Conservation (phyloP, 116 monocot species). For the Papilionanthe hybrid region DNA sequence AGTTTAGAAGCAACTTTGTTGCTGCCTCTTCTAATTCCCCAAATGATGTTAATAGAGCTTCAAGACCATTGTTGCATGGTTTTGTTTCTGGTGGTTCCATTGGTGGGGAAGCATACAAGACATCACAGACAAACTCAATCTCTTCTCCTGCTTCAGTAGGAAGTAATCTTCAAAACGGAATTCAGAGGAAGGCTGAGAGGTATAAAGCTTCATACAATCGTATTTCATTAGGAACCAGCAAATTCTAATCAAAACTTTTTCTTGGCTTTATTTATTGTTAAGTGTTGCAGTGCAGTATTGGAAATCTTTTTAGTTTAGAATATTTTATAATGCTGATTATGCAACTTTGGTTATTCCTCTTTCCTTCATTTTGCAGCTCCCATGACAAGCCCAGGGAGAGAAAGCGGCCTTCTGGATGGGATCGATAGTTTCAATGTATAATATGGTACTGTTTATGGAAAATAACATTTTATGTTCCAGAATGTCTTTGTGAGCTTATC, state of each 20-base stretch:
- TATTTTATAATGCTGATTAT: not conserved
- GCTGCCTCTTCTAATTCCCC: constrained; percentile 63
- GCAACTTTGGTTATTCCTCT: not conserved
- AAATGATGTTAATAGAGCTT: constrained; percentile 20
- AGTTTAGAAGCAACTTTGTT: constrained; percentile 91
- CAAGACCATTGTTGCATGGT: constrained; percentile 52
- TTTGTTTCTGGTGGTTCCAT: constrained; percentile 99
- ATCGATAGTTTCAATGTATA: constrained; percentile 44
- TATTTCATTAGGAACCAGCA: not conserved
- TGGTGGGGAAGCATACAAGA: constrained; percentile 58
- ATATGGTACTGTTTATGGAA: not conserved
- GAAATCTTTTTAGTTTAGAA: not conserved
- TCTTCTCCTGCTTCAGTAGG: constrained; percentile 9
- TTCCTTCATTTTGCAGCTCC: constrained; percentile 48
- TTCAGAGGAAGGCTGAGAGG: constrained; percentile 55
- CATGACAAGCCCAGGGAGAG: constrained; percentile 71
- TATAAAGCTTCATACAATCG: constrained; percentile 5
- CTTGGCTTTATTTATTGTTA: not conserved
- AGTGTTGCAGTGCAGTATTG: not conserved
- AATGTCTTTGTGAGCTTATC: not conserved
- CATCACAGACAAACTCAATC: constrained; percentile 15
- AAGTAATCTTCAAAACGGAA: constrained; percentile 38
- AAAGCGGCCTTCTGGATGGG: constrained; percentile 93
- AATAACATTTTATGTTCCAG: not conserved
- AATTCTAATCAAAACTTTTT: not conserved